Percentiles rank a stretch among this genome's conserved stretches.
Evolutionary conservation across 2,329 filamentous ascomycete genomes (phyloP).

Genomic region (Colletotrichum sp.): DNA sequence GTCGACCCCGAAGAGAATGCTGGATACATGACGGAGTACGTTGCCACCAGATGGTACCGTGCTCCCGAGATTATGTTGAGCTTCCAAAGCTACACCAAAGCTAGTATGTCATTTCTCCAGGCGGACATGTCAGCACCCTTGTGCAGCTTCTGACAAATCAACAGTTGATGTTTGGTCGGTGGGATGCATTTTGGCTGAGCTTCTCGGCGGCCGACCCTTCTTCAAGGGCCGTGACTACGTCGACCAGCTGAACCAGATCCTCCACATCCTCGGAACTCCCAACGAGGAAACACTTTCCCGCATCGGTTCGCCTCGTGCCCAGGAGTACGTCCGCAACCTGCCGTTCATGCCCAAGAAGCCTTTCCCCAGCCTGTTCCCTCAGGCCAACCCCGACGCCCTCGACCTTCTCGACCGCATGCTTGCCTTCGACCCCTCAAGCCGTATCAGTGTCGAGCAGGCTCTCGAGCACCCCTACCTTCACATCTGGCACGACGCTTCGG

Average conservation of each 20-base stretch:
- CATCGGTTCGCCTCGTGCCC: conserved; percentile 93
- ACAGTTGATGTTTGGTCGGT: conserved; percentile 99
- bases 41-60: conserved; percentile 93
- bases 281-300: conserved; percentile 93
- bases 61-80: conserved; percentile 99
- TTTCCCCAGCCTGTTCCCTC: conserved; percentile 87
- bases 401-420: conserved; percentile 97
- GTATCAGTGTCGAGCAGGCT: conserved; percentile 93
- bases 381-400: conserved; percentile 94
- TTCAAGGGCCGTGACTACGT: conserved; percentile 99
- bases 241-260: conserved; percentile 98
- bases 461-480: conserved; percentile 95
- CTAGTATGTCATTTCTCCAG: conserved; percentile 73
- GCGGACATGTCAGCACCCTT: neutral
- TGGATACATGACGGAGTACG: conserved; percentile 99
- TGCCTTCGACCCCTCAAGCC: conserved; percentile 91
- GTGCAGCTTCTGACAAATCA: neutral
- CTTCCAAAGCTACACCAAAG: conserved; percentile 99
- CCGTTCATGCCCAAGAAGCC: conserved; percentile 93
- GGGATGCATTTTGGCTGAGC: conserved; percentile 94
- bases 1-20: conserved; percentile 98
- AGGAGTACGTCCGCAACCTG: conserved; percentile 97
- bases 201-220: conserved; percentile 94
- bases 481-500: conserved; percentile 97
- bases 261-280: conserved; percentile 96